phyloP scores from a whole-genome alignment of 805 yeast species.

The Lachancea lanzarotensis region DNA sequence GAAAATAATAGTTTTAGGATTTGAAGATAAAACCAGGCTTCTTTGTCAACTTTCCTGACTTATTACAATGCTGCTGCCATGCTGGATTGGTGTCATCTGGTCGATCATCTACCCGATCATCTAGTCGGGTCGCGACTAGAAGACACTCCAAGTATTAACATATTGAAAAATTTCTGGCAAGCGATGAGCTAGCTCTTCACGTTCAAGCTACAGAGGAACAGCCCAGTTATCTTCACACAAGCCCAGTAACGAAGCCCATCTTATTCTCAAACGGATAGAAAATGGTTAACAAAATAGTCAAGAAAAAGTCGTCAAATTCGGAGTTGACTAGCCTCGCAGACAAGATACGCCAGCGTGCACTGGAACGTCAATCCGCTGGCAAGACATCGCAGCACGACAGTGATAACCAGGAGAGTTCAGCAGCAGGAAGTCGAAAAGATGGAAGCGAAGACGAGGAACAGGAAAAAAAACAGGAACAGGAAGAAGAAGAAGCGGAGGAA shows the following conservation, averaged over 20 bases:
- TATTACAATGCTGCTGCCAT: too few species aligned
- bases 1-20: too few species aligned
- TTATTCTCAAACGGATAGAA: not conserved
- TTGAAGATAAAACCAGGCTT: too few species aligned
- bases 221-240: too few species aligned
- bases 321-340: slow-evolving; percentile 46
- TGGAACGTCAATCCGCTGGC: slow-evolving; percentile 27
- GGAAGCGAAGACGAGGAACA: slow-evolving; percentile 6
- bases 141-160: not conserved
- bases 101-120: not conserved
- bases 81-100: not conserved
- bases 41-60: too few species aligned
- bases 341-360: slow-evolving; percentile 43
- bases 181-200: slow-evolving; percentile 4
- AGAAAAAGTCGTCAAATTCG: slow-evolving; percentile 11
- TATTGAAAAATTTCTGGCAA: slow-evolving; percentile 1
- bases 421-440: slow-evolving; percentile 6
- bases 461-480: slow-evolving; percentile 10
- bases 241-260: too few species aligned
- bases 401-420: slow-evolving; percentile 13
- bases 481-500: slow-evolving; percentile 11
- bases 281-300: slow-evolving; percentile 8
- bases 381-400: slow-evolving; percentile 11
- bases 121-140: not conserved
- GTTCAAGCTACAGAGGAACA: too few species aligned